Conservation (phyloP, 805 yeast species). For the Saturnispora diversa region DNA sequence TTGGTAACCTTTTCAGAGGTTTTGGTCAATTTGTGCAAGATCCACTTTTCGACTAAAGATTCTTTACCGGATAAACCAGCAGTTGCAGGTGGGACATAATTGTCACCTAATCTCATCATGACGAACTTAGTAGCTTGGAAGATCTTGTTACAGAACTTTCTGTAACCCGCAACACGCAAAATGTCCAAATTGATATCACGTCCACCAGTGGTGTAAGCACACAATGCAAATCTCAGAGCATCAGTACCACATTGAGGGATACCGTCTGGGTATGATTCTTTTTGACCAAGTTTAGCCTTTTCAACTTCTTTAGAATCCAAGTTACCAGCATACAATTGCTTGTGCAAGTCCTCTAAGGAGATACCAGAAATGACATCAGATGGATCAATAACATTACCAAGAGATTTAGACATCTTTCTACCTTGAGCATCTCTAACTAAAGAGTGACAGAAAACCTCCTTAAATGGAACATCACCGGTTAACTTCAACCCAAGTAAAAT, state of each 20-base stretch:
- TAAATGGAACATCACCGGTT: slow-evolving; percentile 87
- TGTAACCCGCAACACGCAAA: slow-evolving; percentile 94
- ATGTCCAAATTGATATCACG: slow-evolving; percentile 96
- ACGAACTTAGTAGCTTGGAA: slow-evolving; percentile 98
- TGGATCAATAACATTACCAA: slow-evolving; percentile 96
- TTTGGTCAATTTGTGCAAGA: slow-evolving; percentile 71
- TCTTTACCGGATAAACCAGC: slow-evolving; percentile 62
- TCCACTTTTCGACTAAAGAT: slow-evolving; percentile 94
- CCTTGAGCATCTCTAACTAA: slow-evolving; percentile 99
- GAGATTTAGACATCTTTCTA: slow-evolving; percentile 95
- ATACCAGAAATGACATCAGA: slow-evolving; percentile 89
- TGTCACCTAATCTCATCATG: slow-evolving; percentile 83
- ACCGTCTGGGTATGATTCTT: slow-evolving; percentile 86
- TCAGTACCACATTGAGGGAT: slow-evolving; percentile 99
- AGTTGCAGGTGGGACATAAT: slow-evolving; percentile 70
- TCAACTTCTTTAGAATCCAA: slow-evolving; percentile 82
- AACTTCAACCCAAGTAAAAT: slow-evolving; percentile 82
- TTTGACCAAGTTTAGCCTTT: slow-evolving; percentile 84
- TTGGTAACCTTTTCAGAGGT: slow-evolving; percentile 59
- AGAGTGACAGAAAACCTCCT: slow-evolving; percentile 96
- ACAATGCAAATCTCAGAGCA: slow-evolving; percentile 93
- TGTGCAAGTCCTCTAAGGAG: slow-evolving; percentile 68
- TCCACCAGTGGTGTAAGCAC: slow-evolving; percentile 98
- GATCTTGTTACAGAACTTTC: slow-evolving; percentile 98
- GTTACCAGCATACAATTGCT: slow-evolving; percentile 71